Percentiles rank a stretch among this genome's conserved stretches.
phyloP scores from a whole-genome alignment of 2,329 filamentous ascomycete genomes.

The Emmonsia crescens region DNA sequence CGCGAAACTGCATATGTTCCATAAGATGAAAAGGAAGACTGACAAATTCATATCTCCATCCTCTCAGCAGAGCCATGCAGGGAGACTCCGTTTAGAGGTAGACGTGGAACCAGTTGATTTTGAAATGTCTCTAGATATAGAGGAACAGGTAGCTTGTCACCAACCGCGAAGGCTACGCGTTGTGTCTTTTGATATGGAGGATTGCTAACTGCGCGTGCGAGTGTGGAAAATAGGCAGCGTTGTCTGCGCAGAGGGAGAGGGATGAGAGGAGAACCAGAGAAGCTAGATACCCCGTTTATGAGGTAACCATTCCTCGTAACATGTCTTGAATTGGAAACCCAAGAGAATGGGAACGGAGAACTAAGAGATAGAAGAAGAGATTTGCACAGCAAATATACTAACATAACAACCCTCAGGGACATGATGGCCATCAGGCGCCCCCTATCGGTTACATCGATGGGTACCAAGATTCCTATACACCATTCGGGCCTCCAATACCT shows the following conservation, averaged over 20 bases:
- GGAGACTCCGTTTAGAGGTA: neutral
- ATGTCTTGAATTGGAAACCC: neutral
- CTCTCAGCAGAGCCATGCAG: neutral
- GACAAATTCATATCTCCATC: neutral
- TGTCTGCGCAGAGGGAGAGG: neutral
- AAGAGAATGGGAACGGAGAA: neutral
- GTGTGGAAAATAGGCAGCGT: neutral
- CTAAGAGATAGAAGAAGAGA: neutral
- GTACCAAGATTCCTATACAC: neutral
- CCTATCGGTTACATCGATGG: neutral
- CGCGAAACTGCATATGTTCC: neutral
- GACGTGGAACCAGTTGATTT: constrained; percentile 9
- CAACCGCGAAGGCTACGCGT: neutral
- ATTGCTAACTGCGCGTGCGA: neutral
- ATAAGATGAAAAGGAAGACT: neutral
- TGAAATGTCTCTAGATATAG: constrained; percentile 12
- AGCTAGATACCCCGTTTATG: neutral
- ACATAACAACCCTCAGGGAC: neutral
- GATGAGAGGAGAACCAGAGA: neutral
- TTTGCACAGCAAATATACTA: neutral
- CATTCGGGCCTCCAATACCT: neutral
- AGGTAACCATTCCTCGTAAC: neutral
- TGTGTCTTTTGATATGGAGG: neutral
- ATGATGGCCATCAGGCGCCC: neutral
- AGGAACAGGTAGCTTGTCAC: constrained; percentile 7